Evolutionary conservation across 208 protist species (phyloP).

Genomic region (Acanthamoeba quina): DNA sequence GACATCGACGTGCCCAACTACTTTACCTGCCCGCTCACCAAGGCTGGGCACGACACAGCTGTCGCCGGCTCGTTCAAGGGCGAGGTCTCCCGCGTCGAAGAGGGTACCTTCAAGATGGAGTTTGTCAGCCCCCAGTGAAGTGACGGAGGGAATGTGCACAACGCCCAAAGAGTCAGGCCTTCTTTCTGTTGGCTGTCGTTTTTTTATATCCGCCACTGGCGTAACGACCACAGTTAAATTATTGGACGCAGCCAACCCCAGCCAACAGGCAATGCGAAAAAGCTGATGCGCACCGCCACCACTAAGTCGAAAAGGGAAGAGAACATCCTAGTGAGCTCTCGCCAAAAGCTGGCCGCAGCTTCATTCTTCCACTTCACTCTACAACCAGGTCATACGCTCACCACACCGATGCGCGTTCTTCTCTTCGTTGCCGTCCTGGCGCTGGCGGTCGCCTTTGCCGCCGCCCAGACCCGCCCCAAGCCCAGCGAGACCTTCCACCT

Average conservation of each 20-base stretch:
- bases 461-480: slow-evolving; percentile 1
- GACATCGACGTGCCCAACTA: slow-evolving; percentile 43
- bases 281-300: too few relatives aligned
- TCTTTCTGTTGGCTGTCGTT: too few relatives aligned
- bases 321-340: too few relatives aligned
- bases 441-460: not conserved
- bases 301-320: too few relatives aligned
- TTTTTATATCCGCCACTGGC: too few relatives aligned
- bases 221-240: too few relatives aligned
- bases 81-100: not conserved
- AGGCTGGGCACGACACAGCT: slow-evolving; percentile 1
- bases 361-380: too few relatives aligned
- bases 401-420: not conserved
- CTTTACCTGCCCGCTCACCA: slow-evolving; percentile 18
- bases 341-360: too few relatives aligned
- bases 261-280: too few relatives aligned
- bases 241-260: too few relatives aligned
- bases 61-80: slow-evolving; percentile 28
- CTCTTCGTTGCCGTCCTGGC: not conserved
- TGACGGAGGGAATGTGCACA: not conserved
- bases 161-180: too few relatives aligned
- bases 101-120: slow-evolving; percentile 48
- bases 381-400: not conserved
- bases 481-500: slow-evolving; percentile 15
- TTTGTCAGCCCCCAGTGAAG: not conserved